These are phyloP conservation scores for Veloboletus limbatus DNA, from an alignment of 1,284 basidiomycete genomes.

Conservation along the genomic window DNA sequence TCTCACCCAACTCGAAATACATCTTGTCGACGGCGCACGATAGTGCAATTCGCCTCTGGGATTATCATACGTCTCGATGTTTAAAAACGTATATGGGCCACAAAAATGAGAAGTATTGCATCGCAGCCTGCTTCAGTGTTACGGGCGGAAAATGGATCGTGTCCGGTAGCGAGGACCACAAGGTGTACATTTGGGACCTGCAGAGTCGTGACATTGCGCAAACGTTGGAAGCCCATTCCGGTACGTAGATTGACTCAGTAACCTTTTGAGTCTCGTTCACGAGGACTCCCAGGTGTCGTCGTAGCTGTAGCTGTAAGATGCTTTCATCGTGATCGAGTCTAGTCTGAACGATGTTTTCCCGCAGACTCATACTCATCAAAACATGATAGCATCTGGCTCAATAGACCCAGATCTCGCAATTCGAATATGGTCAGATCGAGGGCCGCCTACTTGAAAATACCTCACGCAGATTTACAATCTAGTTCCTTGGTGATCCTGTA, in stretches of 20 bases:
- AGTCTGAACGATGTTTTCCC: slow-evolving; percentile 3
- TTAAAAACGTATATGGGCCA: slow-evolving; percentile 91
- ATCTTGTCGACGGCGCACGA: slow-evolving; percentile 91
- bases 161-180: slow-evolving; percentile 88
- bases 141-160: slow-evolving; percentile 88
- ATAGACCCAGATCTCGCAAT: slow-evolving; percentile 78
- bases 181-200: slow-evolving; percentile 89
- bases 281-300: slow-evolving; percentile 54
- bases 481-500: slow-evolving; percentile 13
- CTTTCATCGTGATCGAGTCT: slow-evolving; percentile 3
- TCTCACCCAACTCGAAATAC: slow-evolving; percentile 93
- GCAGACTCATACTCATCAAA: slow-evolving; percentile 78
- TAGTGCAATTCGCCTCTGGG: slow-evolving; percentile 90
- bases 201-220: slow-evolving; percentile 83
- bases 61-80: slow-evolving; percentile 88
- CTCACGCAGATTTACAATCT: slow-evolving; percentile 3
- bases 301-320: slow-evolving; percentile 66
- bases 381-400: slow-evolving; percentile 82
- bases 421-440: slow-evolving; percentile 73
- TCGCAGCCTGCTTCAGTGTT: slow-evolving; percentile 77
- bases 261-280: neutral
- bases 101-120: slow-evolving; percentile 75
- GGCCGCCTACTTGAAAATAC: slow-evolving; percentile 19
- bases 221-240: slow-evolving; percentile 73
- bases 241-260: slow-evolving; percentile 36